These are phyloP conservation scores for Ogataea degrootiae DNA, from an alignment of 805 yeast species.

Conservation along the genomic window DNA sequence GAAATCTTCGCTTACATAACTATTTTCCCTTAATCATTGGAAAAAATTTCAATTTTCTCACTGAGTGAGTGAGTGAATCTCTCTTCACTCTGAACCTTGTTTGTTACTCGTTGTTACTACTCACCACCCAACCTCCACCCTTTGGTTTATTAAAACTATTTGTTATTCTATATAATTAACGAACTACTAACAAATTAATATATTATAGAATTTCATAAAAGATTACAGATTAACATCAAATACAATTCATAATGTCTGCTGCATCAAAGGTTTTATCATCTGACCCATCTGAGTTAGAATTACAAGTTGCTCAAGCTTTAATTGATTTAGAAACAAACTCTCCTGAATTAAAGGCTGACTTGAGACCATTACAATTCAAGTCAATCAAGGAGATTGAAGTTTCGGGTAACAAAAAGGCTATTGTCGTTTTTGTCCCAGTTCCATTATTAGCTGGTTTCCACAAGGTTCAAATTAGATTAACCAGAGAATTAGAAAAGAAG, in stretches of 20 bases:
- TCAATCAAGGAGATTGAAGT: constrained; percentile 97
- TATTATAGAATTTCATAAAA: constrained; percentile 1
- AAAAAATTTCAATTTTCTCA: no score
- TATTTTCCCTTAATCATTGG: no score
- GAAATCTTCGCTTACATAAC: no score
- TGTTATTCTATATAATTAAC: neutral
- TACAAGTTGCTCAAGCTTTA: constrained; percentile 98
- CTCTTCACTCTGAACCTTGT: no score
- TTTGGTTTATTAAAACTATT: neutral
- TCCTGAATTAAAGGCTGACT: constrained; percentile 94
- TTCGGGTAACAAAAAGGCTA: constrained; percentile 97
- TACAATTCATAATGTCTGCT: constrained; percentile 69
- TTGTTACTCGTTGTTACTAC: no score
- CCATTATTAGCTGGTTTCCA: constrained; percentile 91
- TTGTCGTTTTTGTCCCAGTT: constrained; percentile 96
- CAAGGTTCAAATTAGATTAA: constrained; percentile 94
- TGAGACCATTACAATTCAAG: constrained; percentile 98
- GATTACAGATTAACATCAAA: constrained; percentile 18
- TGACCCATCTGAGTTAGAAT: constrained; percentile 97
- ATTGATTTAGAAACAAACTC: constrained; percentile 90
- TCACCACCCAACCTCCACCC: neutral
- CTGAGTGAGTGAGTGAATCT: no score
- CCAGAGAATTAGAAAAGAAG: constrained; percentile 99
- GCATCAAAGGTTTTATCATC: constrained; percentile 91
- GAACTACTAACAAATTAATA: neutral